phyloP scores from a whole-genome alignment of 2,329 filamentous ascomycete genomes.

The Dryadomyces quercus-mongolicae region DNA sequence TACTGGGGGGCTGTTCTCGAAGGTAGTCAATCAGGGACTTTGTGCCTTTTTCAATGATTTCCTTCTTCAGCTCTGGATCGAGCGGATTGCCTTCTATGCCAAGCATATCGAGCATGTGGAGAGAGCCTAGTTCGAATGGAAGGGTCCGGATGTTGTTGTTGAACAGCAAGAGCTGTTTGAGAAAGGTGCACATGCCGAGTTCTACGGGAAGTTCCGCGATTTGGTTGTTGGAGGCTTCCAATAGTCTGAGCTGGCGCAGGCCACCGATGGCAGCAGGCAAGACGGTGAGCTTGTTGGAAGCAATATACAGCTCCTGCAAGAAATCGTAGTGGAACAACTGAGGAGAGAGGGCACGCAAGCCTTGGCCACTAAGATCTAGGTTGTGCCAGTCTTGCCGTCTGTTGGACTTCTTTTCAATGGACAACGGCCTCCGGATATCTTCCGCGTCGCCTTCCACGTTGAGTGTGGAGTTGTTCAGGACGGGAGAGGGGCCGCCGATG shows the following conservation, averaged over 20 bases:
- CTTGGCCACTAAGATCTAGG: conserved; percentile 92
- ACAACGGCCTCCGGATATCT: conserved; percentile 44
- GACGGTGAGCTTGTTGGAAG: conserved; percentile 75
- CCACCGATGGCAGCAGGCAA: conserved; percentile 75
- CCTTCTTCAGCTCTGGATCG: conserved; percentile 61
- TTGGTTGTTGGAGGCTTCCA: conserved; percentile 85
- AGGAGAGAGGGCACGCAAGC: conserved; percentile 67
- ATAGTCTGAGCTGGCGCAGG: conserved; percentile 65
- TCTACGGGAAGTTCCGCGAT: conserved; percentile 73
- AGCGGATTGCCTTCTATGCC: conserved; percentile 89
- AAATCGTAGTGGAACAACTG: conserved; percentile 82
- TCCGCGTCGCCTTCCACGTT: conserved; percentile 40
- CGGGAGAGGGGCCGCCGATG: conserved; percentile 41
- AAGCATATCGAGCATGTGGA: conserved; percentile 78
- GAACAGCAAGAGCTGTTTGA: conserved; percentile 76
- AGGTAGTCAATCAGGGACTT: conserved; percentile 72
- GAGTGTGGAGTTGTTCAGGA: conserved; percentile 33
- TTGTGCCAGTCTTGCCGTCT: conserved; percentile 82
- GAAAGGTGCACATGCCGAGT: conserved; percentile 90
- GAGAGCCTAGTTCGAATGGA: conserved; percentile 75
- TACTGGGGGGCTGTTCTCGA: conserved; percentile 75
- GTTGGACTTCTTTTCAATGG: conserved; percentile 53
- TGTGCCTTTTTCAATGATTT: conserved; percentile 79
- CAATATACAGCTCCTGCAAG: conserved; percentile 82
- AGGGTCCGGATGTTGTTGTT: conserved; percentile 79